Evolutionary conservation across 2,329 filamentous ascomycete species (phyloP), one percentile per base, ranked within the genome.

Genomic region (Trichoderma aggressivum): DNA sequence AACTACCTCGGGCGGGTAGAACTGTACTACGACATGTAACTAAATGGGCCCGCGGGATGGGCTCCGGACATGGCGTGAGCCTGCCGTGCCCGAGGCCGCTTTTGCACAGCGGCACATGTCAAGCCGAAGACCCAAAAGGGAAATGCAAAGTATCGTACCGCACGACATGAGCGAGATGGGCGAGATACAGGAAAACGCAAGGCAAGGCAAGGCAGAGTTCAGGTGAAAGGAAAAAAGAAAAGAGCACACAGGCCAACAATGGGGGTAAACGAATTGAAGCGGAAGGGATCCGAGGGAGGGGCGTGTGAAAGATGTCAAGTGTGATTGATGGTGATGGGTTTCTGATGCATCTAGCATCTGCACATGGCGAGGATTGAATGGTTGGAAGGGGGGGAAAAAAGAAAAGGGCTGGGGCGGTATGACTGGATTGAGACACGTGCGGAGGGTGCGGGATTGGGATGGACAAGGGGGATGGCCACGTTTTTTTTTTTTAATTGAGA

Each of bases 401-500:
- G 4, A 3, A 34, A 59, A 34, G 14, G 28, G 56, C 56, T 59
- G 56, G 56, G 56, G 56, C 21, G 18, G 8, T 21, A 59, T 59
- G 56, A 21, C 34, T 60, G 65, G 55, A 32, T 32, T 55, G 28
- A 47, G 55, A 68, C 55, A 68, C 65, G 65, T 68, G 65, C 55
- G 55, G 26, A 59, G 65, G 55, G n/a, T 34, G 36, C 65, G 50
- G 26, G 55, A 39, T 28, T 16, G n/a, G 55, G 34, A 64, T 64
- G 55, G 60, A 43, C 59, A 47, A 47, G 36, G 16, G 36, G 24
- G 34, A 58, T 34, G 65, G 65, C 65, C 65, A 68, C 65, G 65
- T 68, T 68, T 68, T 67, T 39, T 28, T 28, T 28, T 28, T 28
- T 28, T 28, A 28, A 28, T 16, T n/a, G 43, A 8, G 43, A 47